Evolutionary conservation across 805 yeast genomes (phyloP), one percentile per base, ranked within the genome.

Genomic region (Zygosaccharomyces siamensis): DNA sequence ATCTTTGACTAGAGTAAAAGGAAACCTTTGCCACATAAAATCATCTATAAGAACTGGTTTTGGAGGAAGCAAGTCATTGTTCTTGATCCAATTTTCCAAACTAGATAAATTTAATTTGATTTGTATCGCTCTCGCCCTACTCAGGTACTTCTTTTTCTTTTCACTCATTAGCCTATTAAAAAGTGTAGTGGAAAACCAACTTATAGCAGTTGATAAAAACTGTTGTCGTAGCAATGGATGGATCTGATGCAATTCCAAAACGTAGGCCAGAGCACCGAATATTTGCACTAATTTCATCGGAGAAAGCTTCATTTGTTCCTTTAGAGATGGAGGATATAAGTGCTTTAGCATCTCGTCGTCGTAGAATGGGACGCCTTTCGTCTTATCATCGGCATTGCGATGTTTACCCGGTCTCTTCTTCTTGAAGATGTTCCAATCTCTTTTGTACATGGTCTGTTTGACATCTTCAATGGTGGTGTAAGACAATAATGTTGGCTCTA

Each of bases 61-160:
- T 12, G 67, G 62, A 2, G 60, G 59, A 14, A 55, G 47, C 6
- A 63, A 48, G 47, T 65, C 65, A 44, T 66, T 66, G 39, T 66
- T 74, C 51, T 95, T 78, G 27, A 92, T 77, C 99, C 99, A 93
- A 61, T 93, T 97, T 66, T 93, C 97, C 39, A 93, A 69, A 4
- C 86, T 78, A 0, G 97, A 89, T 7, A 93, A 60, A 59, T 93
- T 93, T 47, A 93, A 76, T 47, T 97, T 73, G 40, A 93, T 83
- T 63, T 93, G 98, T 67, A 93, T 80, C 0, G 97, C 98, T 53
- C 83, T 79, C 0, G 88, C 77, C 50, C 99, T 77, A 0, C 96
- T 80, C 43, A 86, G 74, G 56, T 84, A 84, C 57, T 79, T 85
- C 52, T 55, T 64, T 45, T 48, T 61, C 27, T 85, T 80, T 53